Evolutionary conservation across 1,284 basidiomycete genomes (phyloP), one percentile per base, ranked within the genome.

Genomic region (Trichosporon asahii): DNA sequence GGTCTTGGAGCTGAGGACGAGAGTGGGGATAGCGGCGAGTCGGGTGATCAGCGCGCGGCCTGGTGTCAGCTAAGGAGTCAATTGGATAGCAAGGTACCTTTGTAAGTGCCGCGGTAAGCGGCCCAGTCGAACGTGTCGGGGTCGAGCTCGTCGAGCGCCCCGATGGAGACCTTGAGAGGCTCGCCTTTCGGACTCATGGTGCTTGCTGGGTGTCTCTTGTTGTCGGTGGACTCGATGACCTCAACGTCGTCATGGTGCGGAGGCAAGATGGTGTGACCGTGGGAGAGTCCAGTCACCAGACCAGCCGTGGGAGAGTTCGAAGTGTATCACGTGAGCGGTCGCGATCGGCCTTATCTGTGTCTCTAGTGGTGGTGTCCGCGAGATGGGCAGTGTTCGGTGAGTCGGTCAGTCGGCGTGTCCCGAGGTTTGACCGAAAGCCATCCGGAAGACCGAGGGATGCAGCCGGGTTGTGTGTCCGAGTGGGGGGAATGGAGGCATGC

Each of bases 21-120:
- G 33, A 7, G 60, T 61, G 15, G 77, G 64, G 25, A 82, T 74
- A 64, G 77, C 75, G 1, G 67, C 40, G 1, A 80, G 71, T 14
- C 81, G 79, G 3, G 76, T 79, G 70, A 82, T 81, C 37, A 81
- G 73, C 15, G 81, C 79, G 65, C 81, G 79, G 29, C 77, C 80
- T 81, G 70, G 1, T 4, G 69, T 69, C 61, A 57, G 66, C 49
- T 70, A 11, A 11, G 40, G 40, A 12, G 49, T 60, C 7, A 37
- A 37, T 23, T 35, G 66, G 44, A n/a, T 40, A 66, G 64, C 21
- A 29, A 53, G 74, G 68, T 35, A 79, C 80, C 80, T 69, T 73
- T 74, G 70, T 82, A 82, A 1, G 77, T 77, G 7, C 74, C 74
- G 65, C 76, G 73, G 67, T 73, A 80, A 2, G 78, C 72, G 6